Evolutionary conservation across 331 rosid species (phyloP).

Genomic region (Phaseolus coccineus): DNA sequence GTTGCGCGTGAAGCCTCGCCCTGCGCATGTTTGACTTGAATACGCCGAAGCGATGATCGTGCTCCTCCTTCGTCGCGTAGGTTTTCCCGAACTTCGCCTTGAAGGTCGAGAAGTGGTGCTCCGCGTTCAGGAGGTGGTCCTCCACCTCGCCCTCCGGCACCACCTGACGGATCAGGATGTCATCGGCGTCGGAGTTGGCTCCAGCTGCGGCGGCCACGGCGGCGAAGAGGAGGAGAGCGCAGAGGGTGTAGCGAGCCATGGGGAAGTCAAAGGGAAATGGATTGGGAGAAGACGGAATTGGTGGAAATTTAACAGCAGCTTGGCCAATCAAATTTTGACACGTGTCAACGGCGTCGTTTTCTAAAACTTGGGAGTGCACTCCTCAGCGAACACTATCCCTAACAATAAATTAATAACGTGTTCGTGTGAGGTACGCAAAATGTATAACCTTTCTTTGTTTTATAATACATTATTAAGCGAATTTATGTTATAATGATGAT

Average conservation of each 20-base stretch:
- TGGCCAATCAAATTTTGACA: constrained; percentile 5
- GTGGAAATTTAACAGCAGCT: not conserved
- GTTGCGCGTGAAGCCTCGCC: constrained; percentile 75
- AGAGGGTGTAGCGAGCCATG: constrained; percentile 57
- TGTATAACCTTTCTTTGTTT: not conserved
- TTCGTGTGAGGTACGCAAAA: not conserved
- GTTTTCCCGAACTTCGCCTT: constrained; percentile 66
- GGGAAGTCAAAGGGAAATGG: not conserved
- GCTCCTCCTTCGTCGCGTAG: constrained; percentile 73
- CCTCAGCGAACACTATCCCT: not conserved
- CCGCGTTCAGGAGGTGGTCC: constrained; percentile 65
- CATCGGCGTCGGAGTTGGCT: constrained; percentile 36
- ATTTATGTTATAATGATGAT: not conserved
- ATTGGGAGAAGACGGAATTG: not conserved
- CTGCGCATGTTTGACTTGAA: constrained; percentile 77
- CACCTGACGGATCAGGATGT: constrained; percentile 71
- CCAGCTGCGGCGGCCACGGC: constrained; percentile 41
- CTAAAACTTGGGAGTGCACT: constrained; percentile 29
- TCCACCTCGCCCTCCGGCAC: constrained; percentile 56
- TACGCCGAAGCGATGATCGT: constrained; percentile 75
- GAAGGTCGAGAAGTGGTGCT: constrained; percentile 76
- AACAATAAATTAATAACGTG: not conserved
- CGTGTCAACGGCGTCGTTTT: constrained; percentile 43
- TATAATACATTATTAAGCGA: not conserved
- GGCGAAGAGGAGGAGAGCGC: constrained; percentile 51